Conservation (phyloP, 441 rosid species). For the Breynia disticha region DNA sequence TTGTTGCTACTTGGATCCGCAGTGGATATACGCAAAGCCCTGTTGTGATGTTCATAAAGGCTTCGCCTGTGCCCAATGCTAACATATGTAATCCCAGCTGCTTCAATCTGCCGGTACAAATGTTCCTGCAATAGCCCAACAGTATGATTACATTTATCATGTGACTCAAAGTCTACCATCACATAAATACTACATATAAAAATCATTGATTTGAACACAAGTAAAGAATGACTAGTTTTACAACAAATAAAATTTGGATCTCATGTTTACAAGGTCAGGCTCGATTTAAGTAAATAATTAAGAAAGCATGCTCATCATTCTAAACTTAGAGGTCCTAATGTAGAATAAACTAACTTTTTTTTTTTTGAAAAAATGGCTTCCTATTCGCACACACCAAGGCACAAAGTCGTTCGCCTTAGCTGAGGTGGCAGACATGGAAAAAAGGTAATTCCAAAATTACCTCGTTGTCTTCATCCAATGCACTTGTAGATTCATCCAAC, state of each 20-base stretch:
- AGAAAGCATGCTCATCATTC: no score
- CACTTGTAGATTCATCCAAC: conserved; percentile 88
- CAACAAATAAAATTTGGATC: no score
- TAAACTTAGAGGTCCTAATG: no score
- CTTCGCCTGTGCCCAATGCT: conserved; percentile 58
- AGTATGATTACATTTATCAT: background rate
- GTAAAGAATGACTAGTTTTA: no score
- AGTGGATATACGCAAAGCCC: conserved; percentile 44
- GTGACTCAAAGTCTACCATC: background rate
- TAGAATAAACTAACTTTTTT: no score
- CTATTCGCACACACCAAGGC: no score
- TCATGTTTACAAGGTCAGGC: no score
- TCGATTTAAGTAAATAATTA: no score
- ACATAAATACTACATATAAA: background rate
- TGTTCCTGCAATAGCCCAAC: conserved; percentile 34
- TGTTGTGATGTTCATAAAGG: conserved; percentile 33
- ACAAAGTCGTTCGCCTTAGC: background rate
- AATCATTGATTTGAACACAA: no score
- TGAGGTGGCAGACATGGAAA: background rate
- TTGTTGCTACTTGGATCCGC: conserved; percentile 30
- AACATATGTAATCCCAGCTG: conserved; percentile 63
- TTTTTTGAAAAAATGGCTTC: no score
- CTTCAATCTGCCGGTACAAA: conserved; percentile 58
- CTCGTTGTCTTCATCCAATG: conserved; percentile 90
- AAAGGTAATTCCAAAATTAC: conserved; percentile 21